Evolutionary conservation across 805 yeast species (phyloP).

Genomic region (Candida anglica): DNA sequence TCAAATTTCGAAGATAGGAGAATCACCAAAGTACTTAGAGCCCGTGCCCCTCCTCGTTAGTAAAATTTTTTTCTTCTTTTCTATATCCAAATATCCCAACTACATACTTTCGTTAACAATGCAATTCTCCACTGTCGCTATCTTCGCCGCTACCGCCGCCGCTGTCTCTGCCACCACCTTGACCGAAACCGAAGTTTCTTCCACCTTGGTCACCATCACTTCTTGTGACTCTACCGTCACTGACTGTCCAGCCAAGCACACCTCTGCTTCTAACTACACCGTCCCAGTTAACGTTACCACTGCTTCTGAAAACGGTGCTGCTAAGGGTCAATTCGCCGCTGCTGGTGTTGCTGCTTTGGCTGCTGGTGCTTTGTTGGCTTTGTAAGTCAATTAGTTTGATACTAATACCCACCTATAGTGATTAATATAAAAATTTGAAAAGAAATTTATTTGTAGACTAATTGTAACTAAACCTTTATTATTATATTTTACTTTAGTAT

Average conservation of each 20-base stretch:
- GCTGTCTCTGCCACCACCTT: constrained; percentile 25
- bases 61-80: too few species aligned
- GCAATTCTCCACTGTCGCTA: constrained; percentile 44
- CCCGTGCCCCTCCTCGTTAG: too few species aligned
- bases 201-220: constrained; percentile 41
- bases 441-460: neutral
- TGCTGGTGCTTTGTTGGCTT: constrained; percentile 32
- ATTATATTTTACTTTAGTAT: neutral
- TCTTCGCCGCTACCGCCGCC: constrained; percentile 37
- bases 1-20: too few species aligned
- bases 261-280: constrained; percentile 18
- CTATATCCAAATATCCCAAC: constrained; percentile 24
- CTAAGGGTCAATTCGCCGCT: constrained; percentile 21
- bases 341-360: constrained; percentile 26
- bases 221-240: constrained; percentile 38
- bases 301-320: constrained; percentile 9
- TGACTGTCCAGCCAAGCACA: constrained; percentile 34
- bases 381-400: constrained; percentile 14
- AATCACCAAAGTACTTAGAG: too few species aligned
- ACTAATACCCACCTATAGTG: constrained; percentile 1
- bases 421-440: too few species aligned
- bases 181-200: constrained; percentile 25
- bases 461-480: too few species aligned
- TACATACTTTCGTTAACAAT: constrained; percentile 36
- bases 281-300: constrained; percentile 16